Conservation (phyloP, 176 grass and related monocot species). For the Tuctoria greenei region DNA sequence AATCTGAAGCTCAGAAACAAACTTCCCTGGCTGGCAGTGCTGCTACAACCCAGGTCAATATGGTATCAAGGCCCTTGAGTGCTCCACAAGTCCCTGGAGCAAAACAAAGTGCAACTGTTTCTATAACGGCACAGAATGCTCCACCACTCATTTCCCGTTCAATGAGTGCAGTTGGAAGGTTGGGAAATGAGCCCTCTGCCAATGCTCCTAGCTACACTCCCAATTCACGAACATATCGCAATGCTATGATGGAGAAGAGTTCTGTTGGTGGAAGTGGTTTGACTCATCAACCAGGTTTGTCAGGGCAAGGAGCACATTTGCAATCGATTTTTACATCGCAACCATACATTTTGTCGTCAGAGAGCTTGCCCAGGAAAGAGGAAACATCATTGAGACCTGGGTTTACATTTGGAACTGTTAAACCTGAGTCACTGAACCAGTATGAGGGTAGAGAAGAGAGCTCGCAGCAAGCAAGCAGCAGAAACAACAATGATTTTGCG, state of each 20-base stretch:
- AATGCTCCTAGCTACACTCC: constrained; percentile 66
- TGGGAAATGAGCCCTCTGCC: constrained; percentile 61
- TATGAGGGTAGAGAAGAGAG: constrained; percentile 46
- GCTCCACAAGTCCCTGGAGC: constrained; percentile 68
- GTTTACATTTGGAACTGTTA: constrained; percentile 67
- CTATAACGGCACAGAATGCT: constrained; percentile 51
- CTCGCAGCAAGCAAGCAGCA: constrained; percentile 46
- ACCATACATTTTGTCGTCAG: constrained; percentile 41
- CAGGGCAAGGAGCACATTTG: constrained; percentile 35
- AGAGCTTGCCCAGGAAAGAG: constrained; percentile 43
- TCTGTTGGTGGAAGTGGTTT: constrained; percentile 38
- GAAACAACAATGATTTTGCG: constrained; percentile 8
- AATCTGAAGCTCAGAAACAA: constrained; percentile 53
- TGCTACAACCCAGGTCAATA: constrained; percentile 32
- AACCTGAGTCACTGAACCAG: constrained; percentile 54
- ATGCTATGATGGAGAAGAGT: constrained; percentile 81
- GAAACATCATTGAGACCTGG: constrained; percentile 47
- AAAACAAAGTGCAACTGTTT: constrained; percentile 43
- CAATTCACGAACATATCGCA: constrained; percentile 73
- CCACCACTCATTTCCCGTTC: constrained; percentile 67
- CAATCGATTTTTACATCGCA: constrained; percentile 51
- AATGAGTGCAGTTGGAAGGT: constrained; percentile 63
- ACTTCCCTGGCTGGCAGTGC: constrained; percentile 34
- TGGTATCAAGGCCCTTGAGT: constrained; percentile 62
- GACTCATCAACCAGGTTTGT: constrained; percentile 37